A percentile compares a stretch with the other conserved stretches of the same genome.
Evolutionary conservation across 805 yeast genomes (phyloP).

Genomic region (Candida dajiaensis): DNA sequence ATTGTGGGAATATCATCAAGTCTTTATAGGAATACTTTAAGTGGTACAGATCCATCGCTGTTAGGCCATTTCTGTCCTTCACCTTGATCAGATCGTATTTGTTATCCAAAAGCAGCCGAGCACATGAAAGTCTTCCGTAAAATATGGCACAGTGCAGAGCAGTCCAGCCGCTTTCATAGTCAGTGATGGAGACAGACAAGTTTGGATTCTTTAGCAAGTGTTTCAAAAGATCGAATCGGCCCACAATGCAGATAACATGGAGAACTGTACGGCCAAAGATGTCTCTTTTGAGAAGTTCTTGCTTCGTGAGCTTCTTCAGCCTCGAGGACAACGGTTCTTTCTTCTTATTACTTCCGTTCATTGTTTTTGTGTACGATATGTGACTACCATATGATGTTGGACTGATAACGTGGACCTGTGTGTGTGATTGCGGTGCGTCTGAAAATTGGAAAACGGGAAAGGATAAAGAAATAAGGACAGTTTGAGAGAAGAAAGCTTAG

Average conservation of each 20-base stretch:
- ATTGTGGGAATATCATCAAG: constrained; percentile 37
- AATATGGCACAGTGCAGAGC: constrained; percentile 67
- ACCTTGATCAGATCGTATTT: constrained; percentile 37
- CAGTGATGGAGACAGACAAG: constrained; percentile 41
- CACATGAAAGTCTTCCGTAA: constrained; percentile 50
- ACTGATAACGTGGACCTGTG: no score
- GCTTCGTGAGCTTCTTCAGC: constrained; percentile 26
- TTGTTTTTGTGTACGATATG: not conserved
- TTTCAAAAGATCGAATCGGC: constrained; percentile 40
- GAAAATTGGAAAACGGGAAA: not conserved
- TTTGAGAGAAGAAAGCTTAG: no score
- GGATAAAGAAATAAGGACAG: no score
- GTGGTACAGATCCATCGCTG: constrained; percentile 61
- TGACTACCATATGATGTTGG: not conserved
- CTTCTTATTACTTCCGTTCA: not conserved
- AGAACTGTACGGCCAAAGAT: constrained; percentile 63
- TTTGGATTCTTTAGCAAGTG: constrained; percentile 41
- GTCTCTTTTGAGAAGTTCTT: constrained; percentile 47
- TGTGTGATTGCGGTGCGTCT: no score
- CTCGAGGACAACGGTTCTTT: constrained; percentile 6
- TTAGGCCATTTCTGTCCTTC: constrained; percentile 64
- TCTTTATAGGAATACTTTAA: constrained; percentile 34
- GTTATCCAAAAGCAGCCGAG: constrained; percentile 35
- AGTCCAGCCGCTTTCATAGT: constrained; percentile 78
- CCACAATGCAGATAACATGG: constrained; percentile 49